phyloP scores from a whole-genome alignment of 108 stramenopile genomes.

The Discostella pseudostelligera region DNA sequence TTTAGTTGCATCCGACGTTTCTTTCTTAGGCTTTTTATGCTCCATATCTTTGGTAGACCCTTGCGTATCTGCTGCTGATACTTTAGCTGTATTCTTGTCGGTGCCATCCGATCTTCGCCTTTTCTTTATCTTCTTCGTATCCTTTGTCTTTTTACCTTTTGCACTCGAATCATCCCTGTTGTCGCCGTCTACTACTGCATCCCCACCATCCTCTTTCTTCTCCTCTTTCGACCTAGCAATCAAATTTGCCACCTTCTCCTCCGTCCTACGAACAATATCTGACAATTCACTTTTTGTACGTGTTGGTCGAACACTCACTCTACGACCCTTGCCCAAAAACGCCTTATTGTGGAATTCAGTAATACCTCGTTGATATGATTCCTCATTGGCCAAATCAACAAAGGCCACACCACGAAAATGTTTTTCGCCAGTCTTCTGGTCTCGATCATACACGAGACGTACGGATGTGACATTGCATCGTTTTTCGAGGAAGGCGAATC shows the following conservation, averaged over 20 bases:
- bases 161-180: neutral
- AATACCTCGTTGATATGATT: conserved; percentile 57
- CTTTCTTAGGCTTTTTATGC: neutral
- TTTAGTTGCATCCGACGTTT: conserved; percentile 2
- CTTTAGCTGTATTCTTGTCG: neutral
- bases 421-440: conserved; percentile 41
- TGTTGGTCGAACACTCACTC: conserved; percentile 75
- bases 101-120: neutral
- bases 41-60: neutral
- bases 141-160: conserved; percentile 16
- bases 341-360: conserved; percentile 42
- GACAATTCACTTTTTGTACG: conserved; percentile 64
- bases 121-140: conserved; percentile 29
- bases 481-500: conserved; percentile 57
- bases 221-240: conserved; percentile 48
- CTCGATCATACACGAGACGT: conserved; percentile 73
- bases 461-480: conserved; percentile 66
- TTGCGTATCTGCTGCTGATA: neutral
- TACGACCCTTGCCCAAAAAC: conserved; percentile 51
- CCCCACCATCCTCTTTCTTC: conserved; percentile 21
- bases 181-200: too few relatives aligned
- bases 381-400: conserved; percentile 63
- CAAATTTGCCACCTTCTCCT: conserved; percentile 59
- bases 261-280: conserved; percentile 65
- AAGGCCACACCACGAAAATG: conserved; percentile 85